Base-by-base conservation (phyloP, 768 basidiomycete species). In the Lentinula raphanica region DNA sequence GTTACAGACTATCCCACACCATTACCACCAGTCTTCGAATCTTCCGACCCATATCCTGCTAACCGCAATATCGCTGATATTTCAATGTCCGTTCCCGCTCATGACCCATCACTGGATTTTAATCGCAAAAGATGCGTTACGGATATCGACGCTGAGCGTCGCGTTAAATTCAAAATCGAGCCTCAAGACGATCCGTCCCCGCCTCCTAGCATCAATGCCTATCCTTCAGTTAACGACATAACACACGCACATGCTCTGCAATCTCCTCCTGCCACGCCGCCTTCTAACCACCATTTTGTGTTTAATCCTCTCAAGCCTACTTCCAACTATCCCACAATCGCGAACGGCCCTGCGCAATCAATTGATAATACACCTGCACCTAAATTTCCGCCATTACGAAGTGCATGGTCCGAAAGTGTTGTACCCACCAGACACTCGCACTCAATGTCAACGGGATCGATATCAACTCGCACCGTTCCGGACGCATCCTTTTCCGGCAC, bases 111-210 rank as follows among this genome's bases (percentile, higher is more conserved):
- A n/a, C 38, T 21, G 35, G 80, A 81, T 59, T 74, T 68, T 54
- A 69, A 69, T 38, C 78, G 71, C 31, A 82, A 77, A 62, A 74
- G 74, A 39, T 76, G 74, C 58, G 78, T 76, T 19, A 74, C 77
- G 28, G 75, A 71, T 51, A 64, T 76, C 48, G 77, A 74, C 54
- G 75, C 74, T 36, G 74, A 74, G 13, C 73, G 79, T 19, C 73
- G 67, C 21, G 69, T 75, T 35, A 80, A 79, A 65, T 68, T 77
- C 42, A 82, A 82, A 65, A 65, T 76, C 56, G 80, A 82, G 59
- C 78, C 79, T 29, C 72, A 70, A 60, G 80, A 82, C 28, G 76
- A 78, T 50, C 55, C 66, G 1, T 69, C 71, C 13, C 63, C 79
- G 38, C 65, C 69, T 32, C 54, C 55, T 17, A 3, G 17, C 31